phyloP scores from a whole-genome alignment of 1,139 yeast species.

The Geotrichum fermentans region DNA sequence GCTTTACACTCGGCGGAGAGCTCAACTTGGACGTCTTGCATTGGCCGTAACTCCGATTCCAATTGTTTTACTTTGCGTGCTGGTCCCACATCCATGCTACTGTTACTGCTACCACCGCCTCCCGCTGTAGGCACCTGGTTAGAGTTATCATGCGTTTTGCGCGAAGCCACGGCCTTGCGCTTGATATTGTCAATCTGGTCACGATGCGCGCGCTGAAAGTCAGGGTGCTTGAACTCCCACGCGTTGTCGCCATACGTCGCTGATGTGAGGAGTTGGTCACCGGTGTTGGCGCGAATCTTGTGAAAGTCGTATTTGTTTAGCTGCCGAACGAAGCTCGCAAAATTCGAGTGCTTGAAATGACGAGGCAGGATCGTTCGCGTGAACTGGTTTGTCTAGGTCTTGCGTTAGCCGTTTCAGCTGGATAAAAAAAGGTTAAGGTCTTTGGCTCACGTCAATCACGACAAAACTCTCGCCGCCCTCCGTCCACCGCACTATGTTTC shows the following conservation, averaged over 20 bases:
- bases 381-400: conserved; percentile 68
- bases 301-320: conserved; percentile 95
- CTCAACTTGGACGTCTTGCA: conserved; percentile 9
- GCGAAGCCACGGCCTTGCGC: conserved; percentile 67
- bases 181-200: conserved; percentile 73
- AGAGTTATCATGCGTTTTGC: too few species aligned
- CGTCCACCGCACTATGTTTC: conserved; percentile 79
- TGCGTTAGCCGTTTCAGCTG: too few species aligned
- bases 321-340: conserved; percentile 91
- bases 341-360: conserved; percentile 90
- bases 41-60: conserved; percentile 9
- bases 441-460: conserved; percentile 54
- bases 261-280: conserved; percentile 45
- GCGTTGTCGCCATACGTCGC: conserved; percentile 63
- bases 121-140: conserved; percentile 11
- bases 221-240: conserved; percentile 95
- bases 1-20: conserved; percentile 6
- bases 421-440: too few species aligned
- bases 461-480: conserved; percentile 78
- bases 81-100: neutral
- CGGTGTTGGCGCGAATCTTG: conserved; percentile 62
- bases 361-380: conserved; percentile 80
- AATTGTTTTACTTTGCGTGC: conserved; percentile 5
- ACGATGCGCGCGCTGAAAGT: conserved; percentile 66
- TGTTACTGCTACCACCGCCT: conserved; percentile 9